Evolutionary conservation across 768 basidiomycete genomes (phyloP).

Genomic region (Kwoniella dejecticola): DNA sequence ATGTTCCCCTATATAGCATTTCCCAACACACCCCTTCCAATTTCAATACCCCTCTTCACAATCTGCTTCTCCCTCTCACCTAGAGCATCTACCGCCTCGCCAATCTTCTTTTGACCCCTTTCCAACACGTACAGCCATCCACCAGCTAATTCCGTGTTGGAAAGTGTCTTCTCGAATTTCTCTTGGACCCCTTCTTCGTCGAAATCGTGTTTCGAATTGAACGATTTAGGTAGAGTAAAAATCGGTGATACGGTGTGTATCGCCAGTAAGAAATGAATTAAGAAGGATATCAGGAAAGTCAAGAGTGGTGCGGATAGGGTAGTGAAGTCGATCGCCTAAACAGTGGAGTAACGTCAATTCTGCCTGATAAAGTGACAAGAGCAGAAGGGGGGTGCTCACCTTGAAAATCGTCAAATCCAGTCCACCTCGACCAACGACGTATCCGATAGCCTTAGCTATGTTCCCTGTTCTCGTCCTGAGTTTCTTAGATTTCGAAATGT

Average conservation of each 20-base stretch:
- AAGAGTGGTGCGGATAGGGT: slow-evolving; percentile 66
- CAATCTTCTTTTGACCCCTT: slow-evolving; percentile 20
- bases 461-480: slow-evolving; percentile 64
- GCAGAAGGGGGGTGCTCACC: slow-evolving; percentile 58
- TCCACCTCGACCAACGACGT: slow-evolving; percentile 88
- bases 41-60: slow-evolving; percentile 67
- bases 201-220: slow-evolving; percentile 4
- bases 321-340: slow-evolving; percentile 84
- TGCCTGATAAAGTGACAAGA: too few species aligned
- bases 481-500: slow-evolving; percentile 66
- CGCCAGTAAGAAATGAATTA: slow-evolving; percentile 69
- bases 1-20: slow-evolving; percentile 13
- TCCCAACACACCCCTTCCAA: slow-evolving; percentile 70
- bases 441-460: slow-evolving; percentile 80
- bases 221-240: slow-evolving; percentile 54
- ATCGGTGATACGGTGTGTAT: slow-evolving; percentile 75
- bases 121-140: slow-evolving; percentile 74
- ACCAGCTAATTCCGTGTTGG: slow-evolving; percentile 67
- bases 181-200: slow-evolving; percentile 62
- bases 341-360: too few species aligned
- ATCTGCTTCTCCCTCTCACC: slow-evolving; percentile 57
- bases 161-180: slow-evolving; percentile 73
- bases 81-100: slow-evolving; percentile 9
- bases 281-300: slow-evolving; percentile 70
- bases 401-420: slow-evolving; percentile 77